These are phyloP conservation scores for Cladophialophora immunda DNA, from an alignment of 2,329 filamentous ascomycete species.

Conservation along the genomic window DNA sequence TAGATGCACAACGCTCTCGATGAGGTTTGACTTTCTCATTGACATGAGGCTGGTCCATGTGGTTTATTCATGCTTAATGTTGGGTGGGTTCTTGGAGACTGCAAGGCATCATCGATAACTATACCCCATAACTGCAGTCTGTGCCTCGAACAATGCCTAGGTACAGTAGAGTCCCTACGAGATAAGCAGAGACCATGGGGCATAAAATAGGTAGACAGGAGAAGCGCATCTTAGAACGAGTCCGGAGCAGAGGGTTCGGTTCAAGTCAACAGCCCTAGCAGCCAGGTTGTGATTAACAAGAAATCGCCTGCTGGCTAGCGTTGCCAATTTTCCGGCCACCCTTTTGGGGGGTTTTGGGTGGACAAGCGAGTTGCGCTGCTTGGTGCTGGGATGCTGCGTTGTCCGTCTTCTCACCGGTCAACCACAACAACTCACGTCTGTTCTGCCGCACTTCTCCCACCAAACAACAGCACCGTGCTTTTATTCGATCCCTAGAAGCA, in stretches of 20 bases:
- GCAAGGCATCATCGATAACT: background rate
- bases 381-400: slow-evolving; percentile 5
- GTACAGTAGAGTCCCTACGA: no score
- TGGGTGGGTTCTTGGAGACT: background rate
- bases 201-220: background rate
- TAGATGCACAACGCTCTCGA: background rate
- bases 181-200: background rate
- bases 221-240: background rate
- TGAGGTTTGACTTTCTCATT: background rate
- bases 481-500: slow-evolving; percentile 18
- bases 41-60: background rate
- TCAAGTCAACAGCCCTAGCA: background rate
- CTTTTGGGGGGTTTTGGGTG: slow-evolving; percentile 5
- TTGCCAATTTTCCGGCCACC: slow-evolving; percentile 9
- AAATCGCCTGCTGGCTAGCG: slow-evolving; percentile 8
- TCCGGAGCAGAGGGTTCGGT: background rate
- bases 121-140: background rate
- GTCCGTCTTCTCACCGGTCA: slow-evolving; percentile 19
- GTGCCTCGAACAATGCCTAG: no score
- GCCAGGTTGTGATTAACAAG: background rate
- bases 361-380: slow-evolving; percentile 5
- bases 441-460: slow-evolving; percentile 14
- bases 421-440: slow-evolving; percentile 6
- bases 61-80: slow-evolving; percentile 4
- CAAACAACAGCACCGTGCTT: slow-evolving; percentile 19